Percentiles rank a stretch among this genome's conserved stretches.
phyloP scores from a whole-genome alignment of 208 protist species.

The Crithidia acanthocephali region DNA sequence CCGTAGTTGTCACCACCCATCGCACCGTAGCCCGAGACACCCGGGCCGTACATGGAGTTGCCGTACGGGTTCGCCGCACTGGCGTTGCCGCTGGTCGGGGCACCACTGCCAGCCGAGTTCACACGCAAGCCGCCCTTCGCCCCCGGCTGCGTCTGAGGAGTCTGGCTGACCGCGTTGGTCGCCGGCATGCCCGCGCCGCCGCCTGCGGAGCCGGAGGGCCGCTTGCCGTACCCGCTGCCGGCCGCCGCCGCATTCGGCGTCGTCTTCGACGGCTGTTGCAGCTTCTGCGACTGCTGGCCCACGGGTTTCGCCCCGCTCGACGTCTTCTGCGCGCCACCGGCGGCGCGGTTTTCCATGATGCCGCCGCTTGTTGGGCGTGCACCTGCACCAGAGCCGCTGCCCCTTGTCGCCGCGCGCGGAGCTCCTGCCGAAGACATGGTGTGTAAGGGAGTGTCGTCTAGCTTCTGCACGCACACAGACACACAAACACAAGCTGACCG shows the following conservation, averaged over 20 bases:
- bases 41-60: constrained; percentile 33
- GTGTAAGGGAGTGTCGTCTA: not conserved
- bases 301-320: constrained; percentile 8
- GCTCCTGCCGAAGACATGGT: constrained; percentile 6
- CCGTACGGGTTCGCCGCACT: constrained; percentile 1
- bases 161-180: not conserved
- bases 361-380: constrained; percentile 4
- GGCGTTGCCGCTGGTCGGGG: not conserved
- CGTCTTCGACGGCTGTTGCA: not conserved
- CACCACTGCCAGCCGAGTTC: not conserved
- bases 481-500: not conserved
- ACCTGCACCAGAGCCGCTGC: not conserved
- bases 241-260: not conserved
- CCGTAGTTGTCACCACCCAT: no score
- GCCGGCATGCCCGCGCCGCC: not conserved
- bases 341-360: constrained; percentile 2
- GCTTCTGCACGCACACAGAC: not conserved
- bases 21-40: constrained; percentile 15
- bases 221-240: not conserved
- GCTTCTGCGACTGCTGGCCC: constrained; percentile 4
- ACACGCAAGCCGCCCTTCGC: not conserved
- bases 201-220: not conserved
- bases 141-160: not conserved
- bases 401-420: not conserved
- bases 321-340: not conserved